These are phyloP conservation scores for Arthrobotrys sphaeroides DNA, from an alignment of 2,329 filamentous ascomycete genomes.

Conservation along the genomic window DNA sequence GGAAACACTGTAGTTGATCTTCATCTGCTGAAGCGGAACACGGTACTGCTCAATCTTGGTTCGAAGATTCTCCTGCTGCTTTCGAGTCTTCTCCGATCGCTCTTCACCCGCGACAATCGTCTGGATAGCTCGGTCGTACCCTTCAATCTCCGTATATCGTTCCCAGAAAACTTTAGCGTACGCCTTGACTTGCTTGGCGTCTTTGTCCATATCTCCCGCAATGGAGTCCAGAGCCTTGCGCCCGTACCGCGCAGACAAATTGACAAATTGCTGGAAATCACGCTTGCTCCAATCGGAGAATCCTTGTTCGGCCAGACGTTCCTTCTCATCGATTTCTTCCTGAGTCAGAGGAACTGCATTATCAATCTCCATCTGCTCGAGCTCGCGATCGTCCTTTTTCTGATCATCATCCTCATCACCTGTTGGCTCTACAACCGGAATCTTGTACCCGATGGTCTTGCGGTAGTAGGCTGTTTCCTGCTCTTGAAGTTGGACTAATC, in stretches of 20 bases:
- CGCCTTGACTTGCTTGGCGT: slow-evolving; percentile 80
- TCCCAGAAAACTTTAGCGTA: slow-evolving; percentile 98
- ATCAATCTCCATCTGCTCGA: slow-evolving; percentile 92
- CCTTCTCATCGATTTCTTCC: slow-evolving; percentile 87
- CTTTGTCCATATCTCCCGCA: slow-evolving; percentile 90
- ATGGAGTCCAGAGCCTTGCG: slow-evolving; percentile 86
- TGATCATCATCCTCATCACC: slow-evolving; percentile 78
- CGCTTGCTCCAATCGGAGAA: slow-evolving; percentile 96
- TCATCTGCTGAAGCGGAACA: slow-evolving; percentile 96
- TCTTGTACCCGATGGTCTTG: slow-evolving; percentile 81
- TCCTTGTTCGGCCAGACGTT: slow-evolving; percentile 79
- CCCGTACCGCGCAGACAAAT: slow-evolving; percentile 91
- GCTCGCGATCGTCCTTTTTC: slow-evolving; percentile 83
- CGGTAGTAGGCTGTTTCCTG: slow-evolving; percentile 95
- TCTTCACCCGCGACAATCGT: slow-evolving; percentile 94
- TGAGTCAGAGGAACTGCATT: slow-evolving; percentile 87
- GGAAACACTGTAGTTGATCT: slow-evolving; percentile 98
- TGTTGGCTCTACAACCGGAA: slow-evolving; percentile 75
- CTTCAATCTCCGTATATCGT: slow-evolving; percentile 86
- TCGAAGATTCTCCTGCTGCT: slow-evolving; percentile 89
- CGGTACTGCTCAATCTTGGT: slow-evolving; percentile 97
- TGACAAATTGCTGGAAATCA: slow-evolving; percentile 98
- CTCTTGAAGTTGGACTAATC: slow-evolving; percentile 88
- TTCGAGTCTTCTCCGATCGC: slow-evolving; percentile 84
- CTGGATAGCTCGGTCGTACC: slow-evolving; percentile 87